phyloP scores from a whole-genome alignment of 805 yeast species.

The Blastobotrys terrestris region DNA sequence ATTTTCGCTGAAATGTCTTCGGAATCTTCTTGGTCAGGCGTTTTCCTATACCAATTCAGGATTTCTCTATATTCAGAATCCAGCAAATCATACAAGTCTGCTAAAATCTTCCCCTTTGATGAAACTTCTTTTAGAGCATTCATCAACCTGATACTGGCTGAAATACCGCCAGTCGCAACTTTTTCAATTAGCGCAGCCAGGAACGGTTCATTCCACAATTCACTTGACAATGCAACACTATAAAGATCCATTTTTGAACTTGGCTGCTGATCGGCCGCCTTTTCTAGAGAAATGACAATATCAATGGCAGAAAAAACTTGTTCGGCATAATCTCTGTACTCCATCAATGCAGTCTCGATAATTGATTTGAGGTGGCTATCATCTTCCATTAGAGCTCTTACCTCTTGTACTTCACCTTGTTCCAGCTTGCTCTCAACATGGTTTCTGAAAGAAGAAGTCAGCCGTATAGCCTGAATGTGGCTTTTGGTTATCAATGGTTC shows the following conservation, averaged over 20 bases:
- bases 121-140: neutral
- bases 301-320: neutral
- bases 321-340: constrained; percentile 15
- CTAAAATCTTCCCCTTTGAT: neutral
- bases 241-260: neutral
- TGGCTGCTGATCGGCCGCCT: neutral
- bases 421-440: constrained; percentile 19
- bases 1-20: neutral
- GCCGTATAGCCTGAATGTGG: constrained; percentile 23
- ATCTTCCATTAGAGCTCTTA: constrained; percentile 17
- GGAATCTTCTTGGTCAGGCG: neutral
- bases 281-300: neutral
- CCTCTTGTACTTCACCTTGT: neutral
- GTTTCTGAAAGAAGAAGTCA: constrained; percentile 33
- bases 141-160: neutral
- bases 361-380: constrained; percentile 18
- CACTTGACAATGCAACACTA: neutral
- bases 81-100: neutral
- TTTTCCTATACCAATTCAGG: neutral
- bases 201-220: neutral
- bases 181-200: neutral
- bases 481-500: constrained; percentile 12
- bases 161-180: neutral
- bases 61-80: neutral
- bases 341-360: constrained; percentile 15